These are phyloP conservation scores for Colletotrichum neosansevieriae DNA, from an alignment of 2,329 filamentous ascomycete genomes.

Conservation along the genomic window DNA sequence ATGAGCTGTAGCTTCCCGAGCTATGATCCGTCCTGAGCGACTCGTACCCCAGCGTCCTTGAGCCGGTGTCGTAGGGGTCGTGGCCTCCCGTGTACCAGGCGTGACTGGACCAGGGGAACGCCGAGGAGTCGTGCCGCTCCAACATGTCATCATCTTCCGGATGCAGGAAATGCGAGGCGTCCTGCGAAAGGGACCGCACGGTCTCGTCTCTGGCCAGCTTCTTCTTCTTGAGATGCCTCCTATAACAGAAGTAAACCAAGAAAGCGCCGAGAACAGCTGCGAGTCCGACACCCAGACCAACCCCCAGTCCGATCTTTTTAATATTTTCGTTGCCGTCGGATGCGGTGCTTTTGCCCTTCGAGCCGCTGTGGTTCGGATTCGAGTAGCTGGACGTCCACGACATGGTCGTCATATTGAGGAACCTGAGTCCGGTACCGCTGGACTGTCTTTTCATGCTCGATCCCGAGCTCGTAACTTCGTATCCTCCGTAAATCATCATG, in stretches of 20 bases:
- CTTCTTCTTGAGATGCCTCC: constrained; percentile 51
- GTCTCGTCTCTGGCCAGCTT: constrained; percentile 56
- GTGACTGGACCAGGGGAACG: constrained; percentile 48
- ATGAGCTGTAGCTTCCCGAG: constrained; percentile 43
- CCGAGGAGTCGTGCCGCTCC: constrained; percentile 52
- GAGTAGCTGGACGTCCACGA: constrained; percentile 64
- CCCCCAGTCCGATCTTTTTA: constrained; percentile 69
- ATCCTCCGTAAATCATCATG: constrained; percentile 76
- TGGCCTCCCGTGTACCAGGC: constrained; percentile 61
- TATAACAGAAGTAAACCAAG: constrained; percentile 63
- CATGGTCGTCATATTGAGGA: constrained; percentile 70
- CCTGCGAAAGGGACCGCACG: constrained; percentile 62
- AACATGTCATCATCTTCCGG: constrained; percentile 60
- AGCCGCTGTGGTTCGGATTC: constrained; percentile 53
- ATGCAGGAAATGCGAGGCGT: constrained; percentile 59
- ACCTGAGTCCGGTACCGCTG: constrained; percentile 50
- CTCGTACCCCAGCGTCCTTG: constrained; percentile 63
- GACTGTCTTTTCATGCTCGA: constrained; percentile 51
- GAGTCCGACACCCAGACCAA: constrained; percentile 75
- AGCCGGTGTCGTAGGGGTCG: constrained; percentile 56
- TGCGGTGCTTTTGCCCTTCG: not conserved
- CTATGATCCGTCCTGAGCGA: constrained; percentile 52
- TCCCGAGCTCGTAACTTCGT: constrained; percentile 58
- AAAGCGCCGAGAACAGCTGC: constrained; percentile 61
- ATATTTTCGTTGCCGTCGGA: constrained; percentile 36